Evolutionary conservation across 768 basidiomycete genomes (phyloP).

Genomic region (Rhodotorula taiwanensis): DNA sequence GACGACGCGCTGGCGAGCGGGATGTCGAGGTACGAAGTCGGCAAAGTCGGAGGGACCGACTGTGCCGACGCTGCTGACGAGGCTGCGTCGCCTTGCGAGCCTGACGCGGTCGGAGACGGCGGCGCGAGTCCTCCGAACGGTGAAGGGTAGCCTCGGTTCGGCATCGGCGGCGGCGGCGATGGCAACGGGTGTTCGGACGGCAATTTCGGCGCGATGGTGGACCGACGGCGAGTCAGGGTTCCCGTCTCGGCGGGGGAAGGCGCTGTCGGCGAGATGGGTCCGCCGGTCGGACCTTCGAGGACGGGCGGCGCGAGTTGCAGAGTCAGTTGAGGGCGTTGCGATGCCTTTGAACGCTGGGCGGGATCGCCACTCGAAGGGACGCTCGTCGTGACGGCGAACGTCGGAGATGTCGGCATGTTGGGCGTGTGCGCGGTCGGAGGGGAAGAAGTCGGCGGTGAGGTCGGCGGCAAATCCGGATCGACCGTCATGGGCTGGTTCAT

Average conservation of each 20-base stretch:
- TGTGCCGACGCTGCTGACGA: too few species aligned
- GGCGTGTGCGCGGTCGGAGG: constrained; percentile 1
- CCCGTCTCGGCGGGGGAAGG: constrained; percentile 36
- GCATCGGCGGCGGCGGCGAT: background rate
- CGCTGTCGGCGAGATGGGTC: constrained; percentile 36
- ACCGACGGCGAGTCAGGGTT: constrained; percentile 26
- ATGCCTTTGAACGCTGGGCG: background rate
- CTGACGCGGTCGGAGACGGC: too few species aligned
- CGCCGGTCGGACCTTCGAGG: constrained; percentile 1
- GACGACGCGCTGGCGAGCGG: constrained; percentile 8
- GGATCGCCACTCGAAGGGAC: too few species aligned
- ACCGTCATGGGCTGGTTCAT: constrained; percentile 34
- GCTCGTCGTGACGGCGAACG: too few species aligned
- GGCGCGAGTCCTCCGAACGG: background rate
- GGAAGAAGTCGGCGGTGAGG: constrained; percentile 39
- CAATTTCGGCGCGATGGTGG: constrained; percentile 4
- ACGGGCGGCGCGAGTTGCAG: constrained; percentile 10
- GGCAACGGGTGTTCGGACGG: constrained; percentile 31
- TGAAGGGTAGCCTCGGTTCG: background rate
- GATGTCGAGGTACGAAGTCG: background rate
- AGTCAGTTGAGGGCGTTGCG: constrained; percentile 14
- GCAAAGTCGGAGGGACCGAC: background rate
- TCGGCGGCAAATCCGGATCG: constrained; percentile 41
- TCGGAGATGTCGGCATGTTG: too few species aligned
- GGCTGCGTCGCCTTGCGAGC: too few species aligned